Base-by-base conservation (phyloP, 1,139 yeast genomes). In the Hanseniaspora sp. region DNA sequence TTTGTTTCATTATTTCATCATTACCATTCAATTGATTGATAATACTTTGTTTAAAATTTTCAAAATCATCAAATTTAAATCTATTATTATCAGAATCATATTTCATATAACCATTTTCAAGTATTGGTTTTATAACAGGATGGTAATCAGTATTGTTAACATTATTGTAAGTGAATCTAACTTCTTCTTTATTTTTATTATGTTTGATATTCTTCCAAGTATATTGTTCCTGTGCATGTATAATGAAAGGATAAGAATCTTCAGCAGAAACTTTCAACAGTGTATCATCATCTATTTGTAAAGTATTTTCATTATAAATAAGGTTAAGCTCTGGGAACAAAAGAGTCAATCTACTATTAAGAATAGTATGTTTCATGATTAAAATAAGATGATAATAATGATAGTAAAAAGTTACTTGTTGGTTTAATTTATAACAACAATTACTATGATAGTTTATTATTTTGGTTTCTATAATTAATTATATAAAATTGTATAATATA, bases 181-280 rank as follows among this genome's bases (percentile, higher is more conserved):
- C 12, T 17, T 17, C 42, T 18, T 39, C 17, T n/a, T 1, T n/a
- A 18, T 39, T 18, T 7, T 2, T 17, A 18, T 7, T n/a, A 3
- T 3, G 23, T 23, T 23, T 23, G 4, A 23, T 1, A 7, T 39
- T 39, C 4, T 8, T 17, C 42, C 42, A 39, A 11, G 13, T 17
- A 18, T 39, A 39, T 28, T 39, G 28, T 23, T 39, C 60, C 54
- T 66, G 68, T 5, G 58, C 39, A 42, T 58, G 59, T 11, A 59
- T 59, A 11, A 56, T 37, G 6, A 28, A 43, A 8, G 37, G 23
- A 7, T 30, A 4, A 31, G 46, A 29, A 5, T 31, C 35, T 28
- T 29, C 46, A 7, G 37, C 17, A 13, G 46, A 13, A 2, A 29
- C 35, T 43, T 31, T 31, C 35, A 31, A 30, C 1, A 43, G 35